These are phyloP conservation scores for Colletotrichum musae DNA, from an alignment of 2,329 filamentous ascomycete species.

Conservation along the genomic window DNA sequence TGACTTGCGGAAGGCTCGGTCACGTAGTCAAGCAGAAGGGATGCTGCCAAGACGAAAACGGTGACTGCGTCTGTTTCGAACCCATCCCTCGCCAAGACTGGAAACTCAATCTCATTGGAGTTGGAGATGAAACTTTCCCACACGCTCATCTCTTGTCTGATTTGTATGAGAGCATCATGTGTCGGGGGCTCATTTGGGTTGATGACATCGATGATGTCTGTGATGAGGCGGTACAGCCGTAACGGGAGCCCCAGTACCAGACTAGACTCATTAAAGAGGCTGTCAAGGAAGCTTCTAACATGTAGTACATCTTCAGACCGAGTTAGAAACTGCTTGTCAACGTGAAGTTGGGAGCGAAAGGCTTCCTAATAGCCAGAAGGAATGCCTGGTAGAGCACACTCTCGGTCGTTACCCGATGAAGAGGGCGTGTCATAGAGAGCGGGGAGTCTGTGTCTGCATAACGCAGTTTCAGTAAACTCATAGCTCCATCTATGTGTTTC, in stretches of 20 bases:
- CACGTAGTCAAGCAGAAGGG: neutral
- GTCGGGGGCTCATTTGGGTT: neutral
- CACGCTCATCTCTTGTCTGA: neutral
- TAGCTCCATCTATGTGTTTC: constrained; percentile 10
- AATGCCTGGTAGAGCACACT: constrained; percentile 17
- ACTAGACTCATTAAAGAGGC: neutral
- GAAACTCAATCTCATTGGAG: fast-evolving
- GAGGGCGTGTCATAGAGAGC: neutral
- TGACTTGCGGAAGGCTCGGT: neutral
- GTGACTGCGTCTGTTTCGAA: constrained; percentile 1
- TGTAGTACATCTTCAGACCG: neutral
- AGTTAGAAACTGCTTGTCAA: neutral
- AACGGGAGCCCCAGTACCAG: neutral
- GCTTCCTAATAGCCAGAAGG: neutral
- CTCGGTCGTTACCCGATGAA: constrained; percentile 4
- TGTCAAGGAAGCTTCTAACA: neutral
- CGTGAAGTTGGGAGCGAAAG: neutral
- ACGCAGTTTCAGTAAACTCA: constrained; percentile 3
- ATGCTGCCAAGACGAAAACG: neutral
- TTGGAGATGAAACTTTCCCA: neutral
- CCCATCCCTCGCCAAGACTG: fast-evolving
- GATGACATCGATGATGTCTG: neutral
- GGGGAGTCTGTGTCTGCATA: neutral
- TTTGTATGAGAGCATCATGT: neutral
- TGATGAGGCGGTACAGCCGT: constrained; percentile 6